Percentiles rank a stretch among this genome's conserved stretches.
Evolutionary conservation across 169 alveolate species (phyloP).

Genomic region (Perkinsus marinus): DNA sequence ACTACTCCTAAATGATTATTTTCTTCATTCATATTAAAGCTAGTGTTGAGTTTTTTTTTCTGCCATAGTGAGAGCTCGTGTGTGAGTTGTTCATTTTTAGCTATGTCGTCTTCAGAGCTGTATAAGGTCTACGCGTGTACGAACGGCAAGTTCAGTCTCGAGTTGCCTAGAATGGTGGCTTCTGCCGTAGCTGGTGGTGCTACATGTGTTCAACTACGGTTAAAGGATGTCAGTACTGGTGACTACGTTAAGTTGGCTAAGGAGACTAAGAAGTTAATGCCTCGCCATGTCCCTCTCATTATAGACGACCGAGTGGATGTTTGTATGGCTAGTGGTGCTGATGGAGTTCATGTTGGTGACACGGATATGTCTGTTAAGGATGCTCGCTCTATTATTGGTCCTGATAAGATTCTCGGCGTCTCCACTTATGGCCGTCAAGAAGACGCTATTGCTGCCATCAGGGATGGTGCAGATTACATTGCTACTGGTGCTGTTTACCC

Average conservation of each 20-base stretch:
- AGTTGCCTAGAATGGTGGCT: neutral
- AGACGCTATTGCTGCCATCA: slow-evolving; percentile 13
- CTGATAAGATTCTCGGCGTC: slow-evolving; percentile 34
- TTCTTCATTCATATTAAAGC: neutral
- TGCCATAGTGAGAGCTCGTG: neutral
- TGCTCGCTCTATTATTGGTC: slow-evolving; percentile 36
- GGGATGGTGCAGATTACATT: slow-evolving; percentile 14
- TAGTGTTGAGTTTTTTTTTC: neutral
- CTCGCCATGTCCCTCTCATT: slow-evolving; percentile 27
- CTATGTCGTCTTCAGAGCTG: neutral
- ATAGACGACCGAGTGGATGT: slow-evolving; percentile 38
- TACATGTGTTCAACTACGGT: slow-evolving; percentile 35
- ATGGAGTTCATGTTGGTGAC: slow-evolving; percentile 43
- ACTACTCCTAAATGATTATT: neutral
- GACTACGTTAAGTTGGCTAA: slow-evolving; percentile 11
- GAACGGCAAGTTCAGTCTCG: neutral
- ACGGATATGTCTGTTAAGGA: slow-evolving; percentile 28
- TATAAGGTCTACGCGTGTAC: neutral
- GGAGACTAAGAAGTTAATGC: slow-evolving; percentile 4
- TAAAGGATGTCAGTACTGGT: slow-evolving; percentile 11
- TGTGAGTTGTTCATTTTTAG: neutral
- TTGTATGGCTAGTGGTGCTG: slow-evolving; percentile 32
- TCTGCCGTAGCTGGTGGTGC: slow-evolving; percentile 29
- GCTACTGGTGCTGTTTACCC: slow-evolving; percentile 21
- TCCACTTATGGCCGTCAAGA: slow-evolving; percentile 33